Evolutionary conservation across 1,139 yeast genomes (phyloP).

Genomic region (Hyphopichia wangnamkhiaoensis): DNA sequence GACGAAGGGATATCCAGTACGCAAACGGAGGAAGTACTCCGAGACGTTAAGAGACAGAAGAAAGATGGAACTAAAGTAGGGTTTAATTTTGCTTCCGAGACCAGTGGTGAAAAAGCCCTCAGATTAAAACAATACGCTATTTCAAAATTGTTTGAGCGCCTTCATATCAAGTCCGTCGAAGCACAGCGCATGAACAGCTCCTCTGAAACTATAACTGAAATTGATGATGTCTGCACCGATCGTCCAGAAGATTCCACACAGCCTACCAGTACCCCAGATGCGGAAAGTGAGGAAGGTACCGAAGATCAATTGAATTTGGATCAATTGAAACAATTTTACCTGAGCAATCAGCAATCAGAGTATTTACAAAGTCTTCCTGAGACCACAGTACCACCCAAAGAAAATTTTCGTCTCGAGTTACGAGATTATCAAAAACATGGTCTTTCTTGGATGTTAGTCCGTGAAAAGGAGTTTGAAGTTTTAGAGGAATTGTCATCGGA

Average conservation of each 20-base stretch:
- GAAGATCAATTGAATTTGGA: constrained; percentile 52
- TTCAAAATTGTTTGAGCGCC: constrained; percentile 53
- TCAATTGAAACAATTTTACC: constrained; percentile 75
- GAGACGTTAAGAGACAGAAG: constrained; percentile 9
- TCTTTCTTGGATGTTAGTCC: constrained; percentile 75
- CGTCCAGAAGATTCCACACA: neutral
- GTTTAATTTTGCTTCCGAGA: constrained; percentile 43
- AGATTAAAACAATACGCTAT: constrained; percentile 61
- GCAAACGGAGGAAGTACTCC: constrained; percentile 2
- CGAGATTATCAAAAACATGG: constrained; percentile 81
- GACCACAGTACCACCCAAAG: constrained; percentile 55
- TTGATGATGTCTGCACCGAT: neutral
- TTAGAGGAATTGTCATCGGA: constrained; percentile 32
- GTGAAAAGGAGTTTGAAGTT: constrained; percentile 55
- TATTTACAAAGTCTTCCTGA: constrained; percentile 57
- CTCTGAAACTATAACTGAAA: neutral
- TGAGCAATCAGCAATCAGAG: constrained; percentile 59
- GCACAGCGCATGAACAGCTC: too few relatives aligned
- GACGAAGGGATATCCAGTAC: constrained; percentile 4
- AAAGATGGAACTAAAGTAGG: constrained; percentile 16
- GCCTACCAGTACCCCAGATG: constrained; percentile 7
- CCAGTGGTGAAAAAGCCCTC: constrained; percentile 53
- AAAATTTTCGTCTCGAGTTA: constrained; percentile 55
- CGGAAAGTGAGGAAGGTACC: constrained; percentile 12
- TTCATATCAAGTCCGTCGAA: constrained; percentile 17